Percentiles rank a stretch among this genome's conserved stretches.
Conservation (phyloP, 108 stramenopile species). For the Seminavis robusta region DNA sequence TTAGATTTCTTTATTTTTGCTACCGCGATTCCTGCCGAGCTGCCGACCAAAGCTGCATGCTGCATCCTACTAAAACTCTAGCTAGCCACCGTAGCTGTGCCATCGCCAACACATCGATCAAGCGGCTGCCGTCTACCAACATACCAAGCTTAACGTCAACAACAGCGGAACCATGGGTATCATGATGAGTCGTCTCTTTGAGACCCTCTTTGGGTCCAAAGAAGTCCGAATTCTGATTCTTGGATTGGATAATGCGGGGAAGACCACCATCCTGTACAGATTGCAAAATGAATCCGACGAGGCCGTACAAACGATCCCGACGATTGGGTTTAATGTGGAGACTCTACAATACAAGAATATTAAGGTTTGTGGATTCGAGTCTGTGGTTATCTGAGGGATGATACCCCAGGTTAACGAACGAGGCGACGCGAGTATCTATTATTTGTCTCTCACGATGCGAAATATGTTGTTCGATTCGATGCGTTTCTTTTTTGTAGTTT, state of each 20-base stretch:
- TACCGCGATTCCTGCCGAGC: no score
- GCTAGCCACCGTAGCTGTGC: no score
- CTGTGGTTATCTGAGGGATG: not conserved
- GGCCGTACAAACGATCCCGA: constrained; percentile 98
- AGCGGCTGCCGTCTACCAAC: no score
- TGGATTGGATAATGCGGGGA: constrained; percentile 98
- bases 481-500: constrained; percentile 60
- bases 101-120: no score
- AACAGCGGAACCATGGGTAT: constrained; percentile 95
- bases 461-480: not conserved
- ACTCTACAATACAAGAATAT: constrained; percentile 99
- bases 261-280: constrained; percentile 97
- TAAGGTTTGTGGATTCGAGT: constrained; percentile 54
- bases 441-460: not conserved
- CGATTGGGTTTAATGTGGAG: constrained; percentile 99
- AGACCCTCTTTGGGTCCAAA: constrained; percentile 94
- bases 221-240: constrained; percentile 98
- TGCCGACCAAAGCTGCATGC: no score
- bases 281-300: constrained; percentile 88
- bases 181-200: constrained; percentile 90
- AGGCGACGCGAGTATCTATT: not conserved
- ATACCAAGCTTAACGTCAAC: no score
- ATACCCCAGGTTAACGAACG: not conserved
- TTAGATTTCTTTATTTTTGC: no score
- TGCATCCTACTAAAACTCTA: no score